Evolutionary conservation across 805 yeast genomes (phyloP).

Genomic region (Candida fluviatilis): DNA sequence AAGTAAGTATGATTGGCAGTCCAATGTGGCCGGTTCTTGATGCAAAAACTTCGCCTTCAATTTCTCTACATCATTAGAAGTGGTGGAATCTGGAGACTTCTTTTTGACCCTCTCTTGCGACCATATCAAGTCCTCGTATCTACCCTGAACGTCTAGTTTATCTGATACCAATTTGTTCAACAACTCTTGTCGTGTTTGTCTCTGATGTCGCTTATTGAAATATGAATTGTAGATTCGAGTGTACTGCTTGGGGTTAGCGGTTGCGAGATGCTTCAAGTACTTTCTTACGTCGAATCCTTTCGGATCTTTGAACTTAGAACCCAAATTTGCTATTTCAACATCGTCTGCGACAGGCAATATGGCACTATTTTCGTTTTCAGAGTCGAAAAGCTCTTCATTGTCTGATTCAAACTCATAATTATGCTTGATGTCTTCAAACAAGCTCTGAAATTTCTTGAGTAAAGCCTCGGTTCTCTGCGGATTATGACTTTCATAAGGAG

Average conservation of each 20-base stretch:
- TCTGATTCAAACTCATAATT: constrained; percentile 24
- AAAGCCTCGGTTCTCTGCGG: constrained; percentile 10
- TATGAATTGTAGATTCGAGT: neutral
- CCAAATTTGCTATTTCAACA: neutral
- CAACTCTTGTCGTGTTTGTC: neutral
- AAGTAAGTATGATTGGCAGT: neutral
- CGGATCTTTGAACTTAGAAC: neutral
- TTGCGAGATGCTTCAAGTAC: constrained; percentile 5
- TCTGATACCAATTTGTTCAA: neutral
- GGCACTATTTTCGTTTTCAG: constrained; percentile 8
- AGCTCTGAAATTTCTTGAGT: constrained; percentile 20
- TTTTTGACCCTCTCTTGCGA: neutral
- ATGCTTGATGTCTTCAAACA: constrained; percentile 22
- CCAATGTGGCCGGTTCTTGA: neutral
- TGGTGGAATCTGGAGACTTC: neutral
- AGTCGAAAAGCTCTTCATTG: constrained; percentile 7
- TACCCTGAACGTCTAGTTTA: neutral
- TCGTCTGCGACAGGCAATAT: neutral
- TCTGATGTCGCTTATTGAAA: neutral
- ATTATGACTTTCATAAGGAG: constrained; percentile 7
- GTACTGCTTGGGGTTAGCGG: neutral
- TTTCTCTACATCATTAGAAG: neutral
- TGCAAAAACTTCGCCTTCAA: neutral
- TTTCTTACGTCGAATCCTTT: constrained; percentile 7
- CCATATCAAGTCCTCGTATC: neutral